Evolutionary conservation across 2,329 filamentous ascomycete species (phyloP).

Genomic region (Neocatenulostroma microsporum): DNA sequence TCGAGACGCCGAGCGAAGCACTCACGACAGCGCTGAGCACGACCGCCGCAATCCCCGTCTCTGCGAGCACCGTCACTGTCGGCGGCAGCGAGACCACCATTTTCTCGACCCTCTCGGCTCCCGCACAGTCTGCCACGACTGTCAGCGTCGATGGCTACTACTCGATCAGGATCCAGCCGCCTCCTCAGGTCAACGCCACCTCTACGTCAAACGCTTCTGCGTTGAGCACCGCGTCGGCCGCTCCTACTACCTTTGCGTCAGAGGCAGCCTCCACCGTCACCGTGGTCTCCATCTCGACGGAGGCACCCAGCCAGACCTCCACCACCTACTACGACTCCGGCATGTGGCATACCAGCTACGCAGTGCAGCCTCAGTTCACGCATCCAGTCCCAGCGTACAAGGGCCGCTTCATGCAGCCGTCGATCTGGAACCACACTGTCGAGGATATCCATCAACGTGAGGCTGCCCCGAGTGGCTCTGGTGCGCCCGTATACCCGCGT

Average conservation of each 20-base stretch:
- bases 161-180: background rate
- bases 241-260: background rate
- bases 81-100: background rate
- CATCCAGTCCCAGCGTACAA: too few species aligned
- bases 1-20: slow-evolving; percentile 4
- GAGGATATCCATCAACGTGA: too few species aligned
- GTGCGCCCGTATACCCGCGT: too few species aligned
- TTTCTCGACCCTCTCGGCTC: background rate
- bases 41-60: background rate
- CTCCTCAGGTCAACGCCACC: background rate
- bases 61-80: slow-evolving; percentile 1
- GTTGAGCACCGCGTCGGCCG: background rate
- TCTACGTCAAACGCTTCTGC: background rate
- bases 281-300: slow-evolving; percentile 9
- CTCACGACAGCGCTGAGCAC: slow-evolving; percentile 11
- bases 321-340: slow-evolving; percentile 37
- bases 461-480: too few species aligned
- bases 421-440: too few species aligned
- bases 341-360: slow-evolving; percentile 40
- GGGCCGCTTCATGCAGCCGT: too few species aligned
- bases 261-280: slow-evolving; percentile 5
- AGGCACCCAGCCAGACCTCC: slow-evolving; percentile 13
- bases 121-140: background rate
- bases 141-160: background rate
- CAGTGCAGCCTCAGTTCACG: slow-evolving; percentile 6